A percentile compares a stretch with the other conserved stretches of the same genome.
Evolutionary conservation across 148 eudicot species (phyloP).

Genomic region (Selenicereus undatus): DNA sequence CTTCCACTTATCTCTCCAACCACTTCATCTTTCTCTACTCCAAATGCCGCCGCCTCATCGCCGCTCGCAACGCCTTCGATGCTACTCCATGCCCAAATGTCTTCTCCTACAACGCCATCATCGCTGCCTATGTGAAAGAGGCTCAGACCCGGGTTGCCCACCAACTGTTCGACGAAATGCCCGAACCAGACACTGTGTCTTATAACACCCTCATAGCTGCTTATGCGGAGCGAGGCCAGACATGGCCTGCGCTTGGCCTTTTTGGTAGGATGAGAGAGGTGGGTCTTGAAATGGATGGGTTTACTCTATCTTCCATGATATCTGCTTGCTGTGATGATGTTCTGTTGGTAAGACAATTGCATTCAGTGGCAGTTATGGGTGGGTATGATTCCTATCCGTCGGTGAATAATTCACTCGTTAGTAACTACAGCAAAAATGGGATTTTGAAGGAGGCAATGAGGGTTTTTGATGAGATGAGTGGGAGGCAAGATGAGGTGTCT

Average conservation of each 20-base stretch:
- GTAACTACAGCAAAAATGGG: slow-evolving; percentile 58
- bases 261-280: slow-evolving; percentile 45
- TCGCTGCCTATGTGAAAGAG: slow-evolving; percentile 54
- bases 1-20: slow-evolving; percentile 62
- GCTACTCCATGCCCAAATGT: slow-evolving; percentile 53
- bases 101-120: slow-evolving; percentile 67
- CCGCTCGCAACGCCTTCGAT: slow-evolving; percentile 50
- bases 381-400: slow-evolving; percentile 64
- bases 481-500: slow-evolving; percentile 62
- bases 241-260: slow-evolving; percentile 32
- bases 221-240: slow-evolving; percentile 58
- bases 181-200: slow-evolving; percentile 66
- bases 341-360: slow-evolving; percentile 43
- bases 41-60: slow-evolving; percentile 50
- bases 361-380: slow-evolving; percentile 47
- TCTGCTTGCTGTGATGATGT: slow-evolving; percentile 42
- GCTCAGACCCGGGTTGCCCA: slow-evolving; percentile 42
- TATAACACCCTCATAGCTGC: slow-evolving; percentile 71
- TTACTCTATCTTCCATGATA: slow-evolving; percentile 53
- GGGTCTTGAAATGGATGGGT: slow-evolving; percentile 58
- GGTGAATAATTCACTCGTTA: slow-evolving; percentile 57
- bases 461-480: slow-evolving; percentile 45
- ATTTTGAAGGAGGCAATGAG: slow-evolving; percentile 45
- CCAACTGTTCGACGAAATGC: slow-evolving; percentile 75
- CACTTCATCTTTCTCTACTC: slow-evolving; percentile 84